A percentile compares a stretch with the other conserved stretches of the same genome.
Conservation (phyloP, 1,284 basidiomycete species). For the Volvariella volvacea region DNA sequence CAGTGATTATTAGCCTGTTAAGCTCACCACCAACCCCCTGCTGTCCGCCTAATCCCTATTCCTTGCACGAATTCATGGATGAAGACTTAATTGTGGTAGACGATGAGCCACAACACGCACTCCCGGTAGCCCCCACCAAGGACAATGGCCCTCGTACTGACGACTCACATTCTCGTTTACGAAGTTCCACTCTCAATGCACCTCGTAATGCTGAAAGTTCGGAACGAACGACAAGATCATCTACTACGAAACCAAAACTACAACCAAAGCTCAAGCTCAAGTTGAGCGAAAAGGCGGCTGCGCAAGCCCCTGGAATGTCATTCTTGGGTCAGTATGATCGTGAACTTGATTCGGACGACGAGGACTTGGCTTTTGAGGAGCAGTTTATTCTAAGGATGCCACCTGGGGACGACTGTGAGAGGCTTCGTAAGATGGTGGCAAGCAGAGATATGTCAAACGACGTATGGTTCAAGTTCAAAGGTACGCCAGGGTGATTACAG, state of each 20-base stretch:
- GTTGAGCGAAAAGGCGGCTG: conserved; percentile 72
- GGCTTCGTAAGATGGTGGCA: conserved; percentile 74
- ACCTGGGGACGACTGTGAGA: conserved; percentile 74
- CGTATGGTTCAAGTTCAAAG: conserved; percentile 98
- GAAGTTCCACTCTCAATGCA: conserved; percentile 26
- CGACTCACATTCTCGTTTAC: conserved; percentile 34
- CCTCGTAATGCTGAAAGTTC: conserved; percentile 20
- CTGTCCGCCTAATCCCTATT: too few species aligned
- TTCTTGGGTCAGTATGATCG: conserved; percentile 88
- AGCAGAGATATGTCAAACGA: conserved; percentile 77
- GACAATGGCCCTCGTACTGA: conserved; percentile 18
- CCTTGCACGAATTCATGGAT: conserved; percentile 30
- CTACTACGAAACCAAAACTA: conserved; percentile 37
- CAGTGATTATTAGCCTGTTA: too few species aligned
- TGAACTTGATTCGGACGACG: conserved; percentile 91
- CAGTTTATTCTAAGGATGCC: conserved; percentile 94
- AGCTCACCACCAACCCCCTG: too few species aligned
- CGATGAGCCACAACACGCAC: conserved; percentile 32
- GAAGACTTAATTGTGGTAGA: conserved; percentile 64
- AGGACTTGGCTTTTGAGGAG: conserved; percentile 95
- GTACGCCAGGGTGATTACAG: conserved; percentile 44
- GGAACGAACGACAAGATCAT: conserved; percentile 44
- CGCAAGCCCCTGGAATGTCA: conserved; percentile 71
- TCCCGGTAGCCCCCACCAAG: conserved; percentile 15
- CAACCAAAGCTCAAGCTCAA: conserved; percentile 81